A percentile compares a stretch with the other conserved stretches of the same genome.
phyloP scores from a whole-genome alignment of 78 protist species.

The Isochrysis galbana region DNA sequence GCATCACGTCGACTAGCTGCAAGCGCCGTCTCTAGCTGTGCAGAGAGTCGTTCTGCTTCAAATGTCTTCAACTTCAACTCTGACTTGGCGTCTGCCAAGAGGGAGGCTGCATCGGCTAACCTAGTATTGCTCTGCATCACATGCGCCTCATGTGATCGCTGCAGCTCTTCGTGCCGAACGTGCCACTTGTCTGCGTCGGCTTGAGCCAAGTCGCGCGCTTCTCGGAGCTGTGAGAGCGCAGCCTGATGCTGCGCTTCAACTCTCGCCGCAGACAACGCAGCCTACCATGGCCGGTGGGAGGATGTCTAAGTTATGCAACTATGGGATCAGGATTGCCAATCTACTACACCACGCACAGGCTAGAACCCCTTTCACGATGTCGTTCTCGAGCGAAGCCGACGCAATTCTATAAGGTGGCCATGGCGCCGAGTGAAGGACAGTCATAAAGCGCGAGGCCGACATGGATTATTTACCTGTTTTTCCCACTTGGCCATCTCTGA shows the following conservation, averaged over 20 bases:
- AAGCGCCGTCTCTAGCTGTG: not conserved
- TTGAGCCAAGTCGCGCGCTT: not conserved
- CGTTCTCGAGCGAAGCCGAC: too few relatives aligned
- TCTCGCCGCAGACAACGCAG: not conserved
- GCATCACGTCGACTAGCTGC: not conserved
- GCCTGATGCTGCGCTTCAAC: not conserved
- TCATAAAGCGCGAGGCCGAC: too few relatives aligned
- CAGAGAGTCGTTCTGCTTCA: not conserved
- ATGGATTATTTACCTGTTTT: too few relatives aligned
- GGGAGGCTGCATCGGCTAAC: not conserved
- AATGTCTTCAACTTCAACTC: not conserved
- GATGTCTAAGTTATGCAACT: too few relatives aligned
- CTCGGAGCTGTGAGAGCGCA: not conserved
- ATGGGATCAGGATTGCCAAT: too few relatives aligned
- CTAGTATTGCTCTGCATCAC: not conserved
- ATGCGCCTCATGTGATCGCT: not conserved
- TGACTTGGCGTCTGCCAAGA: not conserved
- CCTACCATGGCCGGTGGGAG: too few relatives aligned
- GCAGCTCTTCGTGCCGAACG: not conserved
- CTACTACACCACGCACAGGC: too few relatives aligned
- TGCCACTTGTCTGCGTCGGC: not conserved
- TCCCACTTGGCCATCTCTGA: not conserved
- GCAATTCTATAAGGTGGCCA: too few relatives aligned
- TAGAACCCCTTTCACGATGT: too few relatives aligned
- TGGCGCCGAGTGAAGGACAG: too few relatives aligned